Conservation (phyloP, 495 filamentous ascomycete species). For the Cenococcum geophilum region DNA sequence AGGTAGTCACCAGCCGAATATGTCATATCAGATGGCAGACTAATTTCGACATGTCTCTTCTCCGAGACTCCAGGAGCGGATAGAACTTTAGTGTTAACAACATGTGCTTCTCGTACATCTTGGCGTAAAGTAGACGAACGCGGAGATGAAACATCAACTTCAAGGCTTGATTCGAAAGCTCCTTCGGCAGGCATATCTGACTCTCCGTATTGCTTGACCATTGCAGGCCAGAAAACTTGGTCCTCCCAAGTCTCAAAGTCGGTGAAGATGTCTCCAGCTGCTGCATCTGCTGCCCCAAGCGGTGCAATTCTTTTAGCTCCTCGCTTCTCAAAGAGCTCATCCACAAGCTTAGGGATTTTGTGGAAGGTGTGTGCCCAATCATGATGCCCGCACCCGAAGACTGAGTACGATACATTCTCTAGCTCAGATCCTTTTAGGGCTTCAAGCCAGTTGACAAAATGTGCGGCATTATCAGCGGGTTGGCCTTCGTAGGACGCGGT, state of each 20-base stretch:
- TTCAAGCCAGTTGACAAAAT: conserved; percentile 62
- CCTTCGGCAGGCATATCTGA: conserved; percentile 31
- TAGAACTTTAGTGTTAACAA: conserved; percentile 35
- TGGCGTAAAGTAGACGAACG: conserved; percentile 58
- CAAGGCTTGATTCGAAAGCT: conserved; percentile 37
- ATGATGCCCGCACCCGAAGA: conserved; percentile 57
- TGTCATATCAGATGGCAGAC: conserved; percentile 57
- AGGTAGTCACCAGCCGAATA: conserved; percentile 74
- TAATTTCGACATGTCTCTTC: conserved; percentile 62
- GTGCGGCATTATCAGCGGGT: conserved; percentile 65
- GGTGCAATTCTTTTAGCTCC: conserved; percentile 45
- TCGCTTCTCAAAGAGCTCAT: conserved; percentile 41
- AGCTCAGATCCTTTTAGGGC: conserved; percentile 41
- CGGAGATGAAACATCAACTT: conserved; percentile 52
- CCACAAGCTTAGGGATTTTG: conserved; percentile 58
- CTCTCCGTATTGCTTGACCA: conserved; percentile 44
- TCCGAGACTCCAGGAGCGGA: conserved; percentile 49
- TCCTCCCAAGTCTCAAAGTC: conserved; percentile 61
- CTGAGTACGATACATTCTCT: conserved; percentile 46
- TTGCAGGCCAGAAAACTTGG: conserved; percentile 53
- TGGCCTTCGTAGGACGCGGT: conserved; percentile 70
- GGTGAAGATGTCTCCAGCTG: conserved; percentile 57
- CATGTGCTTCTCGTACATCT: conserved; percentile 57
- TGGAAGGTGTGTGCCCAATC: conserved; percentile 73
- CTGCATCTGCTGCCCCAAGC: conserved; percentile 55